A percentile compares a stretch with the other conserved stretches of the same genome.
Evolutionary conservation across 108 stramenopile species (phyloP).

Genomic region (Cyclotella kingstonii): DNA sequence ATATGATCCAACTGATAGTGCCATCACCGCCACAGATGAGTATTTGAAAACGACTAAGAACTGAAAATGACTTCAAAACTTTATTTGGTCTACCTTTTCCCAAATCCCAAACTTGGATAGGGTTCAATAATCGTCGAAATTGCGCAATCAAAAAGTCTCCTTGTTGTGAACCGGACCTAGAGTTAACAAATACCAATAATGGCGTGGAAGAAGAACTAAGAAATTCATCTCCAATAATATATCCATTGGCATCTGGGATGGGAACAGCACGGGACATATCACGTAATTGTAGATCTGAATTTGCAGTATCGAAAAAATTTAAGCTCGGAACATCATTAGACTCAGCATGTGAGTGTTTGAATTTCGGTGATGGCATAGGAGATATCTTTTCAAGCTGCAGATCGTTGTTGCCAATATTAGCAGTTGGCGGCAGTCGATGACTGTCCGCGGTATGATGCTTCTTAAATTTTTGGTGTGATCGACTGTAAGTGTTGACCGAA

Average conservation of each 20-base stretch:
- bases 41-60: slow-evolving; percentile 65
- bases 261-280: slow-evolving; percentile 63
- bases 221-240: slow-evolving; percentile 81
- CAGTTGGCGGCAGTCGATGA: slow-evolving; percentile 16
- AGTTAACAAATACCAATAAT: slow-evolving; percentile 87
- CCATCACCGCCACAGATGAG: slow-evolving; percentile 92
- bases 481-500: background rate
- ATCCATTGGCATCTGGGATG: slow-evolving; percentile 77
- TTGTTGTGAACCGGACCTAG: slow-evolving; percentile 80
- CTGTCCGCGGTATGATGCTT: slow-evolving; percentile 44
- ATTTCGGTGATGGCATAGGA: slow-evolving; percentile 30
- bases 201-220: slow-evolving; percentile 65
- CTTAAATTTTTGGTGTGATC: slow-evolving; percentile 9
- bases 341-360: slow-evolving; percentile 2
- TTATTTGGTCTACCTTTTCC: slow-evolving; percentile 78
- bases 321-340: slow-evolving; percentile 18
- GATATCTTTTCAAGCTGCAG: slow-evolving; percentile 5
- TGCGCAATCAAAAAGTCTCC: slow-evolving; percentile 80
- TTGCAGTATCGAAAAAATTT: slow-evolving; percentile 74
- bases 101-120: slow-evolving; percentile 90
- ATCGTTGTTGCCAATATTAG: background rate
- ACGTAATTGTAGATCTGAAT: slow-evolving; percentile 51
- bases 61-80: slow-evolving; percentile 72
- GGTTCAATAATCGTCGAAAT: slow-evolving; percentile 77
- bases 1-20: slow-evolving; percentile 91